Base-by-base conservation (phyloP, 1,284 basidiomycete species). In the Hymenochaete sp. region DNA sequence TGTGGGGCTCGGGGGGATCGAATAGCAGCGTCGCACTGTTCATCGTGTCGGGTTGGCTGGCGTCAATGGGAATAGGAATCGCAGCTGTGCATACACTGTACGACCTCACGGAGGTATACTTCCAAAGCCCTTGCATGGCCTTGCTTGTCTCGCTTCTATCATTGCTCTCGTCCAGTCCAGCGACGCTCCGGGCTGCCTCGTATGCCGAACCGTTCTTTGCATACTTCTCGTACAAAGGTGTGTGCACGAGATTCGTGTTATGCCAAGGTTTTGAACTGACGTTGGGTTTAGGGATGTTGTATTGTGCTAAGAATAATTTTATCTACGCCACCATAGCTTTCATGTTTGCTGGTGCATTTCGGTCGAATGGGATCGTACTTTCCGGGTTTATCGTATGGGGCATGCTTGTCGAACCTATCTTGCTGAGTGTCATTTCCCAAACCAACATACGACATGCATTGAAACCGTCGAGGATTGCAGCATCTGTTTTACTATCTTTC, bases 151-250 rank as follows among this genome's bases (percentile, higher is more conserved):
- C 79, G 0, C 47, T 82, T 13, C 65, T 97, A 11, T 91, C 88
- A 37, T 67, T 93, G 36, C 56, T 97, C 4, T 76, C 90, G 0
- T 89, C 86, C 28, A 86, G 90, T 26, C 91, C 91, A 0, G 75
- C 77, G 0, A 81, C 83, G 0, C 62, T 90, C 11, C 71, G 76
- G 13, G 70, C 82, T 36, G 79, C 82, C 0, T 75, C 85, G 0
- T 95, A 88, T 57, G 80, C 72, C 35, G 95, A 98, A 58, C 82
- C 91, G 0, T 83, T 91, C 59, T 95, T 86, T 62, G 84, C 93
- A 0, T 73, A 77, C 45, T 63, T 85, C 11, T 82, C 86, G 0
- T 92, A 93, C 56, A 67, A 65, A 57, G 92, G 90, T 67, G 57
- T 59, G 63, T 58, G 4, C 42, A 40, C 7, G 19, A 18, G 16